Evolutionary conservation across 345 rosid species (phyloP).

Genomic region (Litchi chinensis): DNA sequence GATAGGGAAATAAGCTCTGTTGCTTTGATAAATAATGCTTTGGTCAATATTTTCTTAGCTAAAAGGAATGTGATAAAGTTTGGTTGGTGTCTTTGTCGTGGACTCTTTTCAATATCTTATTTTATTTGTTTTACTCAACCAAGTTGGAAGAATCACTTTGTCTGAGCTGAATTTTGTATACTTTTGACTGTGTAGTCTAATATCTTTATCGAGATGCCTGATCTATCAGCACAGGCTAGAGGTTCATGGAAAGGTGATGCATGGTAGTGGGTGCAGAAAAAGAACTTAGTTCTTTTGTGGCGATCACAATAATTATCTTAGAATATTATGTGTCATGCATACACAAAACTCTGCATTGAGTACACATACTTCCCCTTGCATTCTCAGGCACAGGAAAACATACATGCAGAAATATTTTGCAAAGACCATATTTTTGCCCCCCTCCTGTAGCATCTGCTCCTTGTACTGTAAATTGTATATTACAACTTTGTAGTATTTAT

Average conservation of each 20-base stretch:
- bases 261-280: not conserved
- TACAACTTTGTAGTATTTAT: conserved; percentile 1
- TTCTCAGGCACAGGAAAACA: not conserved
- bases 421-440: not conserved
- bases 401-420: not conserved
- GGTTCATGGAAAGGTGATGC: not conserved
- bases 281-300: not conserved
- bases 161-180: not conserved
- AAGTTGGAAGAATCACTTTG: not conserved
- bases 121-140: no score
- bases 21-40: no score
- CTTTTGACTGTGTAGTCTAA: not conserved
- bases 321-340: not conserved
- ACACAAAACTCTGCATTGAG: not conserved
- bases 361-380: not conserved
- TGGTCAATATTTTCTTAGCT: no score
- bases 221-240: conserved; percentile 3
- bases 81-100: no score
- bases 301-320: not conserved
- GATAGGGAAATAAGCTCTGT: no score
- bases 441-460: not conserved
- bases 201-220: not conserved
- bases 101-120: no score
- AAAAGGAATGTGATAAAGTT: no score
- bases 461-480: not conserved